Evolutionary conservation across 805 yeast species (phyloP).

Genomic region (Schwanniomyces sp.): DNA sequence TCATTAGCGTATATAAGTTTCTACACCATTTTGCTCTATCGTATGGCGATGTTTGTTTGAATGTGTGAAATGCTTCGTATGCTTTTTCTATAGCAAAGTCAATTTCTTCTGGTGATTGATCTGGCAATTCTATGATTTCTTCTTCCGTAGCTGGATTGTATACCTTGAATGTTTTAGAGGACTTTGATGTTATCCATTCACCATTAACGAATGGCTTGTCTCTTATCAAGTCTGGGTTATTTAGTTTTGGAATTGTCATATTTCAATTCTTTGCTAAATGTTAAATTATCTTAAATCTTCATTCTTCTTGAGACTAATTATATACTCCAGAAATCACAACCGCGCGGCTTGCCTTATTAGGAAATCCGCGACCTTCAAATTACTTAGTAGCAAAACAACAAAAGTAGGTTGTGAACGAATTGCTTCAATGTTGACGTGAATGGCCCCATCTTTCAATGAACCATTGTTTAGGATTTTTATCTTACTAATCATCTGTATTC

Average conservation of each 20-base stretch:
- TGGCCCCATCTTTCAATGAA: no score
- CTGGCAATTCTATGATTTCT: conserved; percentile 37
- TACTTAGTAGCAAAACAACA: no score
- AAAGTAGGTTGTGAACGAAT: no score
- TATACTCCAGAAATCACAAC: background rate
- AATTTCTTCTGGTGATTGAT: conserved; percentile 44
- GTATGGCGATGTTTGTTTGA: conserved; percentile 47
- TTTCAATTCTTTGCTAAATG: background rate
- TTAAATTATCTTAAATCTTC: background rate
- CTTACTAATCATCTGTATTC: no score
- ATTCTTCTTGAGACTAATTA: background rate
- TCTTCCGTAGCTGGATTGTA: conserved; percentile 42
- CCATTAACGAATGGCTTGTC: conserved; percentile 39
- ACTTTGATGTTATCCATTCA: conserved; percentile 36
- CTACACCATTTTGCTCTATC: conserved; percentile 53
- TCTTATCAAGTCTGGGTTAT: conserved; percentile 34
- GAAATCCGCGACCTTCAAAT: no score
- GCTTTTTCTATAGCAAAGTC: conserved; percentile 50
- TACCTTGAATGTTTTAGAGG: conserved; percentile 37
- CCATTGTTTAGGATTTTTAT: no score
- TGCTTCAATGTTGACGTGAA: no score
- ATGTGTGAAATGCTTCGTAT: conserved; percentile 43
- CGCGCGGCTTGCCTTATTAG: no score
- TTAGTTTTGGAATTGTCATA: conserved; percentile 21
- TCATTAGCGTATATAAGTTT: conserved; percentile 49